Conservation (phyloP, 352 stramenopile genomes). For the Pythium phragmiticola region DNA sequence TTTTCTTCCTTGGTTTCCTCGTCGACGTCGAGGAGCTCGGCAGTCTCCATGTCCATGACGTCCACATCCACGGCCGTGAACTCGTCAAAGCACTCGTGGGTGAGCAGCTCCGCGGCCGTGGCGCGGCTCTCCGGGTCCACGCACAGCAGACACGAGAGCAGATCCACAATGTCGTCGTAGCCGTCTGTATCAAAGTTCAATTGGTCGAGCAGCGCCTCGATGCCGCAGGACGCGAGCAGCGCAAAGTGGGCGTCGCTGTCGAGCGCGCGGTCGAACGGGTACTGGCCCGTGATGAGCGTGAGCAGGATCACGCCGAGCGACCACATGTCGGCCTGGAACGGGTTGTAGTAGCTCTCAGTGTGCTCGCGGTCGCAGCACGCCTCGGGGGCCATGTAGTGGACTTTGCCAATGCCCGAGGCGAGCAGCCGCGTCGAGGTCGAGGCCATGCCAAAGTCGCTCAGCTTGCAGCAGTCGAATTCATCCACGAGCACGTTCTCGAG, state of each 20-base stretch:
- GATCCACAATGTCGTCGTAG: constrained; percentile 42
- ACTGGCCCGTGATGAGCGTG: constrained; percentile 61
- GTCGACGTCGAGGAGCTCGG: neutral
- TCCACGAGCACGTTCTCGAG: constrained; percentile 84
- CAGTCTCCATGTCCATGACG: neutral
- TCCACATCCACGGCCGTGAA: constrained; percentile 10
- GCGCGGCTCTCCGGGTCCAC: constrained; percentile 48
- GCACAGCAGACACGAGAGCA: constrained; percentile 53
- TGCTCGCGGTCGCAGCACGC: constrained; percentile 32
- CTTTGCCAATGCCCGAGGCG: constrained; percentile 63
- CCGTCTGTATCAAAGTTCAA: constrained; percentile 49
- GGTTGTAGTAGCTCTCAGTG: constrained; percentile 46
- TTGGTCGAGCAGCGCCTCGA: constrained; percentile 69
- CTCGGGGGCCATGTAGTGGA: constrained; percentile 82
- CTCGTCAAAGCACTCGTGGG: constrained; percentile 40
- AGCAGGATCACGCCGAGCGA: constrained; percentile 82
- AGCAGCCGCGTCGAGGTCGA: constrained; percentile 27
- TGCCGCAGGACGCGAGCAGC: constrained; percentile 52
- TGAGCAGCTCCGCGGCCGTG: constrained; percentile 38
- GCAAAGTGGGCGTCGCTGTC: constrained; percentile 56
- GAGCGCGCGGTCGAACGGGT: constrained; percentile 60
- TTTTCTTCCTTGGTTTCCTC: constrained; percentile 6
- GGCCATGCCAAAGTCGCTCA: constrained; percentile 81
- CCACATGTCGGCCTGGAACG: constrained; percentile 69
- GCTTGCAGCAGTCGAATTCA: constrained; percentile 59